Base-by-base conservation (phyloP, 805 yeast species). In the Ogataea chonburiensis region DNA sequence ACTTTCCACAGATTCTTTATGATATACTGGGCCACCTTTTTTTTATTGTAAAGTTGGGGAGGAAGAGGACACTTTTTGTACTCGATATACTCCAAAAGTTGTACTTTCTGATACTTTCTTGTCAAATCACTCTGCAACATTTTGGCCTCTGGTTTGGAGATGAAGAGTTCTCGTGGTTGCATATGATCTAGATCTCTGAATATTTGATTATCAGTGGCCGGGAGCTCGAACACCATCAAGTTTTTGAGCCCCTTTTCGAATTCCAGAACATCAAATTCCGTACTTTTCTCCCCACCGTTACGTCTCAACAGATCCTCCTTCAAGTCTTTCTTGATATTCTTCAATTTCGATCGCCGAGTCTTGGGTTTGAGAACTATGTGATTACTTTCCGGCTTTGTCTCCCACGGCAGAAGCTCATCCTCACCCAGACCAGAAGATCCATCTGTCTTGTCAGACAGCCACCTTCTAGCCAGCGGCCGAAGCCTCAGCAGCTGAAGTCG, bases 191-290 rank as follows among this genome's bases (percentile, higher is more conserved):
- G 56, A 20, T 45, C 44, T 17, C 36, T 35, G 17, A 52, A 37
- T 19, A 61, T 28, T 19, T 55, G 56, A 9, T 51, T 53, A 11
- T 37, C 39, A 1, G 56, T 40, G 8, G 56, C 34, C 11, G 43
- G 49, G 13, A 50, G 38, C 38, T 53, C 46, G 43, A 60, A 62
- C 3, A 54, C 50, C 51, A 61, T 46, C 15, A 63, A 34, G 27
- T 46, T 53, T 32, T 55, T 49, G 18, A 53, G 40, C 28, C 54
- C 54, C 27, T 60, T 43, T 24, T 53, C 59, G 24, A 58, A 50
- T 35, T 58, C 64, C 9, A 57, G 31, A 30, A 42, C 31, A 23
- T 45, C 45, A 24, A 53, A 43, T 7, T 40, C 40, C 15, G 37
- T 22, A 27, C 12, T 17, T 12, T 15, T 17, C 29, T 10, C 14